These are phyloP conservation scores for Diutina mesorugosa DNA, from an alignment of 1,139 yeast species.

Conservation along the genomic window DNA sequence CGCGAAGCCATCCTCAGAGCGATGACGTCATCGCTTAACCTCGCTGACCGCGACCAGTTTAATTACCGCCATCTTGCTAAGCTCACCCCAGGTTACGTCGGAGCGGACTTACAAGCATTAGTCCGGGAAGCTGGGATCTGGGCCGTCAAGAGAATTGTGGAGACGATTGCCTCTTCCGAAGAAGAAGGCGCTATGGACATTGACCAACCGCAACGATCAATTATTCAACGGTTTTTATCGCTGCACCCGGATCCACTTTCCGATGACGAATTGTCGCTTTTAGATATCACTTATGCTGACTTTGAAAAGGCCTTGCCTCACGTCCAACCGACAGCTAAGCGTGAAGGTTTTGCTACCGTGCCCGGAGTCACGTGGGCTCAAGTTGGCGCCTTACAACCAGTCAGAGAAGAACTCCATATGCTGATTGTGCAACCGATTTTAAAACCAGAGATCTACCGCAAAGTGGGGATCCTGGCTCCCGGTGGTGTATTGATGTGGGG, in stretches of 20 bases:
- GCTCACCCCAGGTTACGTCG: constrained; percentile 95
- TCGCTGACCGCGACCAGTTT: constrained; percentile 45
- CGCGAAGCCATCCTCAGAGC: constrained; percentile 65
- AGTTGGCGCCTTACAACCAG: constrained; percentile 77
- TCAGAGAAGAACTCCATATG: constrained; percentile 87
- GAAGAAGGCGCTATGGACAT: not conserved
- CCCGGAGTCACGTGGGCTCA: constrained; percentile 96
- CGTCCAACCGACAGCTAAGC: constrained; percentile 92
- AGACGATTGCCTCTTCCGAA: constrained; percentile 13
- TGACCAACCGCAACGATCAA: not conserved
- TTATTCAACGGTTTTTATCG: constrained; percentile 50
- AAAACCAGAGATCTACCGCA: constrained; percentile 78
- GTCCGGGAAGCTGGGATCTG: constrained; percentile 93
- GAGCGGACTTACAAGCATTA: constrained; percentile 90
- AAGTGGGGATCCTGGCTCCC: constrained; percentile 93
- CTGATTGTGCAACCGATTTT: constrained; percentile 95
- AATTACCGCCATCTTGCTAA: constrained; percentile 71
- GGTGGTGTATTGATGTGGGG: constrained; percentile 98
- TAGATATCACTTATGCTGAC: constrained; percentile 67
- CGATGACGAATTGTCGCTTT: constrained; percentile 57
- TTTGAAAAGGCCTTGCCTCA: constrained; percentile 79
- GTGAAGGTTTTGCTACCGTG: constrained; percentile 98
- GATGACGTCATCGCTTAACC: constrained; percentile 54
- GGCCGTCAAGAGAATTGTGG: constrained; percentile 85
- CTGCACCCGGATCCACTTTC: constrained; percentile 75